Conservation (phyloP, 2,329 filamentous ascomycete species). For the Exophiala sp. region DNA sequence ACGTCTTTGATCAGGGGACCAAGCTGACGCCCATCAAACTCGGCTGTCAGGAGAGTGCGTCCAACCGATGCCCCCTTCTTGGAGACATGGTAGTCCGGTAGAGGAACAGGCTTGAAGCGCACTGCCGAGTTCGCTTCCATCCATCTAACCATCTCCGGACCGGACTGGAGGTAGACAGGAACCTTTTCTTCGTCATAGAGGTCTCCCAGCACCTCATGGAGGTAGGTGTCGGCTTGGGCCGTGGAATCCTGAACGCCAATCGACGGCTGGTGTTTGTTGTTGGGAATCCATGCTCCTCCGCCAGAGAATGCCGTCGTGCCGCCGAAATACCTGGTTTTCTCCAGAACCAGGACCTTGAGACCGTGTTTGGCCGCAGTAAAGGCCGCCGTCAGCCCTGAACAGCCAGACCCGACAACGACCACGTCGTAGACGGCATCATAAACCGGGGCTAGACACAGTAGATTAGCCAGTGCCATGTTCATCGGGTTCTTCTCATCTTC, state of each 20-base stretch:
- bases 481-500: too few species aligned
- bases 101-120: slow-evolving; percentile 8
- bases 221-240: slow-evolving; percentile 5
- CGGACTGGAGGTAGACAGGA: background rate
- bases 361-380: slow-evolving; percentile 29
- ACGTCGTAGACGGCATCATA: too few species aligned
- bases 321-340: slow-evolving; percentile 34
- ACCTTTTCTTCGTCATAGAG: slow-evolving; percentile 3
- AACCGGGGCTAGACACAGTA: too few species aligned
- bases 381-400: slow-evolving; percentile 33
- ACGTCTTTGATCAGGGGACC: slow-evolving; percentile 6
- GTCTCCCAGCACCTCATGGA: slow-evolving; percentile 7
- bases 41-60: slow-evolving; percentile 6
- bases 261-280: slow-evolving; percentile 25
- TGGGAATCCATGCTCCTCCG: slow-evolving; percentile 36
- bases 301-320: slow-evolving; percentile 36
- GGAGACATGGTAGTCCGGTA: slow-evolving; percentile 11
- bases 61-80: slow-evolving; percentile 7
- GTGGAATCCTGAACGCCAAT: slow-evolving; percentile 5
- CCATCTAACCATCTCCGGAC: slow-evolving; percentile 7
- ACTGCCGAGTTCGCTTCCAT: slow-evolving; percentile 1
- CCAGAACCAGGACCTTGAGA: slow-evolving; percentile 31
- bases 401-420: slow-evolving; percentile 35
- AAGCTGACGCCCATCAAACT: slow-evolving; percentile 9
- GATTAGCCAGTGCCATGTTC: too few species aligned